phyloP scores from a whole-genome alignment of 495 filamentous ascomycete species.

The Amorphotheca resinae region DNA sequence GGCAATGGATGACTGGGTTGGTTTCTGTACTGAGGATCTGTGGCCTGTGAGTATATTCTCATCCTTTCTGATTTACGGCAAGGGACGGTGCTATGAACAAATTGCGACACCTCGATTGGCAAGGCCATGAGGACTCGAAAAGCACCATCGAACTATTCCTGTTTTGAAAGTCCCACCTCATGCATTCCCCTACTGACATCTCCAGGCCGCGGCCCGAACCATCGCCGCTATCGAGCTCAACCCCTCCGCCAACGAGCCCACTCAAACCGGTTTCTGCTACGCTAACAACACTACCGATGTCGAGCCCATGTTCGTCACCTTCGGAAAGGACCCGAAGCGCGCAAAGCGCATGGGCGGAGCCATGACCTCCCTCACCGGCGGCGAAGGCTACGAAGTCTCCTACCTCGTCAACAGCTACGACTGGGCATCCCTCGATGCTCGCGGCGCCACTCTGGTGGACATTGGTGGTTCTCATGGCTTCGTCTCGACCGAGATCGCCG shows the following conservation, averaged over 20 bases:
- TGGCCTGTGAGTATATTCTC: conserved; percentile 33
- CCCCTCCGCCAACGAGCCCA: conserved; percentile 29
- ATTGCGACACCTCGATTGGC: not conserved
- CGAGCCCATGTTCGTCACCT: conserved; percentile 38
- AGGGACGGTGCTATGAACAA: not conserved
- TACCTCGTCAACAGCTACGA: conserved; percentile 35
- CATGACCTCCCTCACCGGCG: conserved; percentile 36
- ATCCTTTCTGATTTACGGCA: not conserved
- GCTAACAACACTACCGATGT: conserved; percentile 33
- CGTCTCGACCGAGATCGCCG: conserved; percentile 35
- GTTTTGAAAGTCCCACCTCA: not conserved
- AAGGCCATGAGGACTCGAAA: too few relatives aligned
- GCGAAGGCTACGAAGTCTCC: conserved; percentile 35
- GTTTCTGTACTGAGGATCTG: conserved; percentile 38
- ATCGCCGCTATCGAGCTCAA: conserved; percentile 23
- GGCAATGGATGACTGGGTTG: conserved; percentile 35
- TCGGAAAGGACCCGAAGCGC: conserved; percentile 32
- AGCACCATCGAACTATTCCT: too few relatives aligned
- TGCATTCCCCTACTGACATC: not conserved
- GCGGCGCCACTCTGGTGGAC: conserved; percentile 37
- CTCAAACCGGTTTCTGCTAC: conserved; percentile 35
- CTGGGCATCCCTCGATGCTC: conserved; percentile 27
- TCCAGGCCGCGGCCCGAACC: conserved; percentile 20
- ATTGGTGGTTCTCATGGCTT: conserved; percentile 45
- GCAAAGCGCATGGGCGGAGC: conserved; percentile 38